Percentiles rank a stretch among this genome's conserved stretches.
Conservation (phyloP, 2,329 filamentous ascomycete genomes). For the Phaeoacremonium minimum region DNA sequence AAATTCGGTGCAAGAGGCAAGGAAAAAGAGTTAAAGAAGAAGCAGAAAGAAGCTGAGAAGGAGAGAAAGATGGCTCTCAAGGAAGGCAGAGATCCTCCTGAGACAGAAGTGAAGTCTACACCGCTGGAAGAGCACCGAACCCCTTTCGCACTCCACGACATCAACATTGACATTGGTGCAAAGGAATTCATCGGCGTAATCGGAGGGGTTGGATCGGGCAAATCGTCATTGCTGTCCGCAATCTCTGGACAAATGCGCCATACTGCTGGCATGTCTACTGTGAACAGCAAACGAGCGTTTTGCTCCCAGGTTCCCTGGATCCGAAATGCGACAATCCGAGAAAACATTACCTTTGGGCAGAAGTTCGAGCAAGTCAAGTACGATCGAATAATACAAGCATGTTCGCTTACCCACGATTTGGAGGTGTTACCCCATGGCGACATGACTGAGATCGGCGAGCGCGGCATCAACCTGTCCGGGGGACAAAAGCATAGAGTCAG, state of each 20-base stretch:
- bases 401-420: slow-evolving; percentile 56
- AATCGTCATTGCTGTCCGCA: slow-evolving; percentile 83
- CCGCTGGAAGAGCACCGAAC: slow-evolving; percentile 54
- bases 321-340: slow-evolving; percentile 79
- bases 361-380: slow-evolving; percentile 75
- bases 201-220: slow-evolving; percentile 83
- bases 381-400: slow-evolving; percentile 71
- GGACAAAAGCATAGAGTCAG: slow-evolving; percentile 95
- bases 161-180: slow-evolving; percentile 64
- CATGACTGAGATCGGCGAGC: slow-evolving; percentile 87
- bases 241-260: slow-evolving; percentile 92
- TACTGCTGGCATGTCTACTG: slow-evolving; percentile 66
- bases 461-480: slow-evolving; percentile 91
- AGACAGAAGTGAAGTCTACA: slow-evolving; percentile 39
- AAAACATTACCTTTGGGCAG: slow-evolving; percentile 91
- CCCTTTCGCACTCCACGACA: slow-evolving; percentile 67
- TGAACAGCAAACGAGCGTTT: slow-evolving; percentile 80
- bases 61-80: too few relatives aligned
- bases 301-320: slow-evolving; percentile 99
- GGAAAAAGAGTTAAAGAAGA: too few relatives aligned
- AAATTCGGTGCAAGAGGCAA: too few relatives aligned
- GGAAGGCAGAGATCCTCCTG: slow-evolving; percentile 24
- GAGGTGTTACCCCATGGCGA: slow-evolving; percentile 93
- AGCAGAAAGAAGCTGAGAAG: slow-evolving; percentile 25
- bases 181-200: slow-evolving; percentile 83